These are phyloP conservation scores for Suillus hirtellus DNA, from an alignment of 768 basidiomycete genomes.

Conservation along the genomic window DNA sequence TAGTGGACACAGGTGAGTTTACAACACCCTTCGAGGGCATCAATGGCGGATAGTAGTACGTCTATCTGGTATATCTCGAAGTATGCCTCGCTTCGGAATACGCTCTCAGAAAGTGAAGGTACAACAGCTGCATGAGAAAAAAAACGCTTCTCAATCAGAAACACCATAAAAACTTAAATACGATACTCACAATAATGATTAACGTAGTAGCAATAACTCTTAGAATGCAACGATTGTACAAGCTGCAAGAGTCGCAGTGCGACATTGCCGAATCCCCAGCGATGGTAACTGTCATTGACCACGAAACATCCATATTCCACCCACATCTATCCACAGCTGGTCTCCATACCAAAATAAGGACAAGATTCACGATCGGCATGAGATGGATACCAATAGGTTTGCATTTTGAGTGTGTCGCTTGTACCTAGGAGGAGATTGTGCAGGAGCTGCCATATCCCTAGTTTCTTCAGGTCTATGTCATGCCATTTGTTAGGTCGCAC, in stretches of 20 bases:
- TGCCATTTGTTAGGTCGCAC: too few relatives aligned
- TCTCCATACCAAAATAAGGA: too few relatives aligned
- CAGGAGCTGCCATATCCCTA: too few relatives aligned
- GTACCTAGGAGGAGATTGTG: too few relatives aligned
- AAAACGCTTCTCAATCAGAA: not conserved
- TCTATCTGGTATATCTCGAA: slow-evolving; percentile 8
- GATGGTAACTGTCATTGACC: slow-evolving; percentile 43
- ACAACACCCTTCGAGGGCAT: slow-evolving; percentile 24
- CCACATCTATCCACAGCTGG: slow-evolving; percentile 38
- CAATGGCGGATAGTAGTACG: slow-evolving; percentile 19
- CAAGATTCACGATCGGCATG: slow-evolving; percentile 57
- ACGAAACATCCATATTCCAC: slow-evolving; percentile 56
- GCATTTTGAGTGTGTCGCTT: too few relatives aligned
- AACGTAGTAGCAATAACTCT: slow-evolving; percentile 61
- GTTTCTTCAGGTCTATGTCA: too few relatives aligned
- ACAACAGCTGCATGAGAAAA: slow-evolving; percentile 21
- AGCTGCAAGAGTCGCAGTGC: slow-evolving; percentile 36
- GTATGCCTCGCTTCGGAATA: slow-evolving; percentile 24
- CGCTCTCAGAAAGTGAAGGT: slow-evolving; percentile 19
- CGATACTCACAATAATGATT: slow-evolving; percentile 50
- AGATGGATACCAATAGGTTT: too few relatives aligned
- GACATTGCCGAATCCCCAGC: slow-evolving; percentile 26
- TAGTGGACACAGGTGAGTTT: slow-evolving; percentile 17
- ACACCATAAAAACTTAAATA: not conserved
- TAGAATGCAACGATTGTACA: slow-evolving; percentile 56